Conservation (phyloP, 306 rosid genomes). For the Cercis canadensis region DNA sequence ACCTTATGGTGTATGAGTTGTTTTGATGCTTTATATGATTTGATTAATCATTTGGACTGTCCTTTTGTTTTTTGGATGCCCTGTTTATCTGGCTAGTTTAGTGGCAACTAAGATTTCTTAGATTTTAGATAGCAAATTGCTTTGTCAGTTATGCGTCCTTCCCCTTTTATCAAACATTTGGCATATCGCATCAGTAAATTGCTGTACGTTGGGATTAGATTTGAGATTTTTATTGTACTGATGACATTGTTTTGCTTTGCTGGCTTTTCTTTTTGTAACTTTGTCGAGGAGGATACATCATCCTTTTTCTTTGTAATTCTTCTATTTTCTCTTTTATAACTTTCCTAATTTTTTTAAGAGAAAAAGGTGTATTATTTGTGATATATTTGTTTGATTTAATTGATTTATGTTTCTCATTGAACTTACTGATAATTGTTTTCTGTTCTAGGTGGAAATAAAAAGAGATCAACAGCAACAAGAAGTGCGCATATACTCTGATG, state of each 20-base stretch:
- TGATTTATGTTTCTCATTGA: constrained; percentile 11
- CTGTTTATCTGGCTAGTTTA: not conserved
- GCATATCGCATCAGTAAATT: constrained; percentile 24
- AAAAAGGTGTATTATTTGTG: constrained; percentile 22
- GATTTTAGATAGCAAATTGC: not conserved
- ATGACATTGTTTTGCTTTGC: not conserved
- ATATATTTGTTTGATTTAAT: constrained; percentile 15
- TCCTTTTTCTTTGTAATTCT: not conserved
- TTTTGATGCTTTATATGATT: not conserved
- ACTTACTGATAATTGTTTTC: constrained; percentile 28
- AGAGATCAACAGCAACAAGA: constrained; percentile 75
- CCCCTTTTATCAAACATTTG: too few relatives aligned
- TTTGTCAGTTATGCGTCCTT: too few relatives aligned
- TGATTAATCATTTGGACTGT: constrained; percentile 11
- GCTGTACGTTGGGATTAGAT: not conserved
- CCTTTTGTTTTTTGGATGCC: not conserved
- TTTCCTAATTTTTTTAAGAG: too few relatives aligned
- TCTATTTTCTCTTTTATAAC: not conserved
- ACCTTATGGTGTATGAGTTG: constrained; percentile 19
- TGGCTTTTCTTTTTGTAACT: not conserved
- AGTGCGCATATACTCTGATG: constrained; percentile 83
- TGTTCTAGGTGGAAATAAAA: constrained; percentile 83
- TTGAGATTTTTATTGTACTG: constrained; percentile 11
- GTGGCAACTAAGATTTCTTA: not conserved
- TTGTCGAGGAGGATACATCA: not conserved